These are phyloP conservation scores for Cyberlindnera subsufficiens DNA, from an alignment of 805 yeast species.

Conservation along the genomic window DNA sequence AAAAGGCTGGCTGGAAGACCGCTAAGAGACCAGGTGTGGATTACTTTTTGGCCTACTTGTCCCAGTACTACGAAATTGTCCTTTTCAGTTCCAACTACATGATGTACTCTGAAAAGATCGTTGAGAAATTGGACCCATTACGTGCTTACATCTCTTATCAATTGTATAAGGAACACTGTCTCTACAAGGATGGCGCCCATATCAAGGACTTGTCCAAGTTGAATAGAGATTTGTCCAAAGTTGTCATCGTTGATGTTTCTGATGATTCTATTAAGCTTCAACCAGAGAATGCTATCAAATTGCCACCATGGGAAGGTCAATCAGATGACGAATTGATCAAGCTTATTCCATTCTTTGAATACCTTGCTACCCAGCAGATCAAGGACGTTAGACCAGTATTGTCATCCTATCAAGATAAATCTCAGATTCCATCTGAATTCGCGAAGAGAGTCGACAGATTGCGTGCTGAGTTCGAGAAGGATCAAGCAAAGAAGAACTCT, in stretches of 20 bases:
- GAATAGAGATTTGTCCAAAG: constrained; percentile 85
- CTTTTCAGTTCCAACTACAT: constrained; percentile 80
- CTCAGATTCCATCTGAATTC: constrained; percentile 72
- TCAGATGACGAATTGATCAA: constrained; percentile 74
- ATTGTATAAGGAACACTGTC: constrained; percentile 83
- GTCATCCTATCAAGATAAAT: constrained; percentile 61
- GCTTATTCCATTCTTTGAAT: constrained; percentile 90
- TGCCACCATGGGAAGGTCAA: constrained; percentile 82
- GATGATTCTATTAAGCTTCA: constrained; percentile 69
- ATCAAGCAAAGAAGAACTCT: constrained; percentile 38
- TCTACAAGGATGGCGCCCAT: constrained; percentile 78
- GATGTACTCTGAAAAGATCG: constrained; percentile 79
- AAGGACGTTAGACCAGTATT: constrained; percentile 89
- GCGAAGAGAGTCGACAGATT: constrained; percentile 68
- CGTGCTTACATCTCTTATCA: constrained; percentile 85
- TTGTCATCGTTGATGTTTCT: constrained; percentile 74
- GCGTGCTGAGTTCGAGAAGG: constrained; percentile 63
- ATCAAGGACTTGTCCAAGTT: constrained; percentile 85
- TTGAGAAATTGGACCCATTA: constrained; percentile 87
- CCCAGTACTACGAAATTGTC: constrained; percentile 95
- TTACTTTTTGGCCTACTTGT: constrained; percentile 88
- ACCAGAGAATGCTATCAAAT: constrained; percentile 89
- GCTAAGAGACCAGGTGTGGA: constrained; percentile 99
- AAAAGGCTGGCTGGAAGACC: constrained; percentile 94
- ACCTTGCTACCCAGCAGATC: constrained; percentile 79